phyloP scores from a whole-genome alignment of 352 stramenopile species.

The Pythium rishiriense region DNA sequence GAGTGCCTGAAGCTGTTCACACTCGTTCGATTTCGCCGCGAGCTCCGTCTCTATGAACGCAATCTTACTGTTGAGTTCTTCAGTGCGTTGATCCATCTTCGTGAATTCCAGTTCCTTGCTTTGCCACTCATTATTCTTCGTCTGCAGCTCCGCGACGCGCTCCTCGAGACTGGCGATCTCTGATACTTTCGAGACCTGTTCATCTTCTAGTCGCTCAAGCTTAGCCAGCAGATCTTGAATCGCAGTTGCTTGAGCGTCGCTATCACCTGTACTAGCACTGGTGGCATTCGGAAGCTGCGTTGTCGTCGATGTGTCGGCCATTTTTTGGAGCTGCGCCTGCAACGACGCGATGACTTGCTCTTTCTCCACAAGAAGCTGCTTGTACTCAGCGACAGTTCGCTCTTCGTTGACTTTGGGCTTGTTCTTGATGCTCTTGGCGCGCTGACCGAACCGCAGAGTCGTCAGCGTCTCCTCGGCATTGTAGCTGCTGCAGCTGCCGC shows the following conservation, averaged over 20 bases:
- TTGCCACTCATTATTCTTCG: conserved; percentile 37
- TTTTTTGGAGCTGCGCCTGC: conserved; percentile 29
- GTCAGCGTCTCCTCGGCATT: conserved; percentile 74
- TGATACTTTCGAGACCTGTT: conserved; percentile 49
- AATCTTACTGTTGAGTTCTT: conserved; percentile 55
- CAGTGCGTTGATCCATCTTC: conserved; percentile 40
- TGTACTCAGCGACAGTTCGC: conserved; percentile 82
- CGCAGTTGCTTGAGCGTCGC: background rate
- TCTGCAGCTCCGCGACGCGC: conserved; percentile 52
- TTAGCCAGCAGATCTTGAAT: conserved; percentile 45
- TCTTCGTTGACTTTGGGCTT: conserved; percentile 88
- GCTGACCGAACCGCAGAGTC: conserved; percentile 74
- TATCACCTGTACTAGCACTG: background rate
- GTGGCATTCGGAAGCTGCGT: background rate
- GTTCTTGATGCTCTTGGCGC: conserved; percentile 81
- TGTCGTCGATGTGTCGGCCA: conserved; percentile 1
- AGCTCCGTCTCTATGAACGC: conserved; percentile 54
- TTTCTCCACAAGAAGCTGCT: conserved; percentile 57
- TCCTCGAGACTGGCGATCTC: conserved; percentile 60
- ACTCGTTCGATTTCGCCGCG: conserved; percentile 47
- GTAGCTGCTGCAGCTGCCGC: conserved; percentile 63
- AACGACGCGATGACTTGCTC: conserved; percentile 54
- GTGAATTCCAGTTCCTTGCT: conserved; percentile 42
- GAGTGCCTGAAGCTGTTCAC: conserved; percentile 40
- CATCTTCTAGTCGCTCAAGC: conserved; percentile 64